A percentile compares a stretch with the other conserved stretches of the same genome.
phyloP scores from a whole-genome alignment of 345 rosid genomes.

The Sonneratia caseolaris region DNA sequence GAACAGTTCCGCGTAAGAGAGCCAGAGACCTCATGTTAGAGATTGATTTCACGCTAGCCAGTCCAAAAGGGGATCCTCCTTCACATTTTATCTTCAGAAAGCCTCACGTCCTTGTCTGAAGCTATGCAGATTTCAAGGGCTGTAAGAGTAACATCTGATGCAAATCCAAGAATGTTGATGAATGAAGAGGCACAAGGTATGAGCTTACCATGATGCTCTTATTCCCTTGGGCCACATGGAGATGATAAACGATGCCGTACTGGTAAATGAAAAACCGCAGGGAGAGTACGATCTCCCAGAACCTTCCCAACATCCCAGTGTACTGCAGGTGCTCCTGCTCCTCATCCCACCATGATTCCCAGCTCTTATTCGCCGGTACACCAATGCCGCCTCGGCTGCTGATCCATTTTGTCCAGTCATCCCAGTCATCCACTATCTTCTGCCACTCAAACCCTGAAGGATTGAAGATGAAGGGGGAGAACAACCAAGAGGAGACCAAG shows the following conservation, averaged over 20 bases:
- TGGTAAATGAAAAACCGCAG: conserved; percentile 74
- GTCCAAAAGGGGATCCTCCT: neutral
- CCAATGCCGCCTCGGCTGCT: conserved; percentile 89
- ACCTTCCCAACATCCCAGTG: conserved; percentile 60
- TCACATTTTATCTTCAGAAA: neutral
- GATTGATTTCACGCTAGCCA: no score
- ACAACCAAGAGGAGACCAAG: conserved; percentile 73
- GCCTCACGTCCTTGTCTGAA: neutral
- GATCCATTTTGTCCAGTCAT: conserved; percentile 95
- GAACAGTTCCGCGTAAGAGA: neutral
- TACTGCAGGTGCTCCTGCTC: conserved; percentile 84
- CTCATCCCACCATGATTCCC: conserved; percentile 99
- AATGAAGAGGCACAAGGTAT: conserved; percentile 1
- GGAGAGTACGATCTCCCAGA: conserved; percentile 70
- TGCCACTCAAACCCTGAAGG: conserved; percentile 99
- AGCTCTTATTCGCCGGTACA: conserved; percentile 84
- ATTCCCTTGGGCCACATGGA: conserved; percentile 46
- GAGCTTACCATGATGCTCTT: conserved; percentile 56
- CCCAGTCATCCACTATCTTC: conserved; percentile 96
- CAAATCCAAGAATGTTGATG: neutral
- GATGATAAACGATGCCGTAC: conserved; percentile 81
- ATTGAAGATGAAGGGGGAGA: conserved; percentile 82
- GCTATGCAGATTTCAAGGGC: neutral
- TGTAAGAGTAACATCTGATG: neutral
- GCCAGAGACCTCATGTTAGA: neutral